These are phyloP conservation scores for Arthroderma uncinatum DNA, from an alignment of 2,329 filamentous ascomycete species.

Conservation along the genomic window DNA sequence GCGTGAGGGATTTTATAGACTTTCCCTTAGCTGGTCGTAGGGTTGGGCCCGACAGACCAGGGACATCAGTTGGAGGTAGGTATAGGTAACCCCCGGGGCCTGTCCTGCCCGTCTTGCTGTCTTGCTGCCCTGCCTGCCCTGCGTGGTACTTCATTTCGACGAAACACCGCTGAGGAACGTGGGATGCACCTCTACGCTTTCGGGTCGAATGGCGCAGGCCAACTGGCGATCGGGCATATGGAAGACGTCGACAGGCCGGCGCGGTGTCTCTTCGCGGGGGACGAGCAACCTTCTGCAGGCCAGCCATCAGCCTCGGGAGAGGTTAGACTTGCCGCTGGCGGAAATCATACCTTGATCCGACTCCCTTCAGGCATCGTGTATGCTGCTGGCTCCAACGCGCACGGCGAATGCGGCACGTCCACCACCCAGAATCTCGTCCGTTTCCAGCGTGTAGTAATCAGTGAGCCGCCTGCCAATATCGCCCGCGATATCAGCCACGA, in stretches of 20 bases:
- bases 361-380: constrained; percentile 50
- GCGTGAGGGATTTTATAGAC: constrained; percentile 4
- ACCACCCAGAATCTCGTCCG: constrained; percentile 5
- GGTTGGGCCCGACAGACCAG: background rate
- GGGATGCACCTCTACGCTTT: constrained; percentile 49
- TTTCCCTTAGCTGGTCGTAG: background rate
- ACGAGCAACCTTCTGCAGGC: background rate
- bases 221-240: constrained; percentile 59
- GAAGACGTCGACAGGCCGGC: constrained; percentile 61
- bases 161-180: constrained; percentile 1
- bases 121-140: background rate
- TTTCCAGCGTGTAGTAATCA: constrained; percentile 23
- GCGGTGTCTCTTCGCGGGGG: constrained; percentile 43
- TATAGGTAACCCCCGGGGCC: background rate
- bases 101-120: background rate
- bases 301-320: constrained; percentile 18
- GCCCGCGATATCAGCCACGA: constrained; percentile 9
- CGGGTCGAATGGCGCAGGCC: constrained; percentile 66
- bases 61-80: background rate
- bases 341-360: constrained; percentile 75
- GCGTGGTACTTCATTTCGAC: background rate
- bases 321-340: constrained; percentile 52
- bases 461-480: constrained; percentile 6
- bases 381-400: constrained; percentile 51
- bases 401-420: constrained; percentile 32